These are phyloP conservation scores for Berberis vulgaris DNA, from an alignment of 164 flowering plant genomes.

Conservation along the genomic window DNA sequence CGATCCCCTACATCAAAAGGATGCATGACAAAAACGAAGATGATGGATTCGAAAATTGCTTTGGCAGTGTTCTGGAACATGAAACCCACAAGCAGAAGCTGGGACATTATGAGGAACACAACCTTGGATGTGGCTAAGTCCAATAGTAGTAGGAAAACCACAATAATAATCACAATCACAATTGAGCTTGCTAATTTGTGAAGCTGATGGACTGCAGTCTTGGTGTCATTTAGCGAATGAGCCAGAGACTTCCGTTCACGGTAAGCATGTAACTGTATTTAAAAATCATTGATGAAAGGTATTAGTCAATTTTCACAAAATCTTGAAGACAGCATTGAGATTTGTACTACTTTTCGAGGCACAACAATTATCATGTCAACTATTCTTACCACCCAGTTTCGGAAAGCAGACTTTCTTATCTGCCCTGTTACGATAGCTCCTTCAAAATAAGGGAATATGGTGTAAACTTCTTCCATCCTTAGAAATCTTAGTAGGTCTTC, in stretches of 20 bases:
- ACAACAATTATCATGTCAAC: background rate
- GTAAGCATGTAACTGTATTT: conserved; percentile 59
- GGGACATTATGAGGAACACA: conserved; percentile 69
- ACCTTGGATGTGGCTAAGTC: conserved; percentile 55
- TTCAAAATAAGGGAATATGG: conserved; percentile 52
- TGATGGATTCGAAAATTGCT: conserved; percentile 69
- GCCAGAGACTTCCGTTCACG: conserved; percentile 61
- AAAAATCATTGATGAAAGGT: conserved; percentile 1
- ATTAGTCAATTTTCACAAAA: background rate
- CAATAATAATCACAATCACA: conserved; percentile 30
- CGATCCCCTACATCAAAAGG: conserved; percentile 94
- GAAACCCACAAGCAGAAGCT: conserved; percentile 51
- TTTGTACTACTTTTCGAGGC: background rate
- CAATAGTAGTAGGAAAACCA: conserved; percentile 59
- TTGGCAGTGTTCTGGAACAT: conserved; percentile 74
- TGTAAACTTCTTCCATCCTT: conserved; percentile 55
- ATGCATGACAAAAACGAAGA: conserved; percentile 84
- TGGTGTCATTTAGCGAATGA: conserved; percentile 64
- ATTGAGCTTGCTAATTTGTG: conserved; percentile 45
- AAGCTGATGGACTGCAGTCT: conserved; percentile 77
- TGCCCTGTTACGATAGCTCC: conserved; percentile 45
- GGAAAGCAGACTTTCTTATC: conserved; percentile 50
- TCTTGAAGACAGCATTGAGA: background rate
- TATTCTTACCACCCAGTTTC: conserved; percentile 72
- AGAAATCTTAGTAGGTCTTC: conserved; percentile 72